Base-by-base conservation (phyloP, 371 early-diverging fungal species). In the Catenaria anguillulae region DNA sequence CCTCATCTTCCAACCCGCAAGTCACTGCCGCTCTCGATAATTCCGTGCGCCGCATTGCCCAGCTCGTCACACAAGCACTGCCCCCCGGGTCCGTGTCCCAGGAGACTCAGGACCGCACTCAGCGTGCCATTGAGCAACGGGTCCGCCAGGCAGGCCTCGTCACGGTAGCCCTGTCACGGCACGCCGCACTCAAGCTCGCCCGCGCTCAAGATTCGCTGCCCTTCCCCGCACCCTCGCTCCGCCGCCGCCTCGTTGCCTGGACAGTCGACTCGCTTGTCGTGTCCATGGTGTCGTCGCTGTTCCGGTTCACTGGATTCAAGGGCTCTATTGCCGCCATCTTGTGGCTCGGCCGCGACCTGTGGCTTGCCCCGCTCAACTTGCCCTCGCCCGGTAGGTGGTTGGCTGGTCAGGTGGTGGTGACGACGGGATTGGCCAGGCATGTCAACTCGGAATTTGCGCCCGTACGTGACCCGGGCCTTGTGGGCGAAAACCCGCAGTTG, bases 291-390 rank as follows among this genome's bases (percentile, higher is more conserved):
- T 24, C 56, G 56, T 24, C 56, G 10, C 8, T 23, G 23, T 56
- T 56, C 37, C n/a, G 31, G 37, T 19, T 19, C 35, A 21, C 23
- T 24, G 56, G 56, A 6, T 10, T 56, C 29, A 19, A 24, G 23
- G 21, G 26, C 23, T n/a, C 37, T n/a, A 36, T 24, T 1, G 23
- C 37, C 21, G 56, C 56, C 23, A 21, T 23, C 23, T n/a, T 56
- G 17, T 56, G 56, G 56, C 37, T 37, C 37, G 58, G 58, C 12
- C 36, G 58, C 23, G 58, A 58, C 31, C 26, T 58, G 17, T 58
- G 58, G 58, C 40, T 36, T 15, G 6, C 24, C 3, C 58, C 36
- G 24, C 21, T 36, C 15, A 24, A 24, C 13, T 36, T 58, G 19
- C 37, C 58, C 36, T 40, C 40, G 36, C 58, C 58, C 35, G 58